Base-by-base conservation (phyloP, 2,329 filamentous ascomycete species). In the Zasmidium cellare region DNA sequence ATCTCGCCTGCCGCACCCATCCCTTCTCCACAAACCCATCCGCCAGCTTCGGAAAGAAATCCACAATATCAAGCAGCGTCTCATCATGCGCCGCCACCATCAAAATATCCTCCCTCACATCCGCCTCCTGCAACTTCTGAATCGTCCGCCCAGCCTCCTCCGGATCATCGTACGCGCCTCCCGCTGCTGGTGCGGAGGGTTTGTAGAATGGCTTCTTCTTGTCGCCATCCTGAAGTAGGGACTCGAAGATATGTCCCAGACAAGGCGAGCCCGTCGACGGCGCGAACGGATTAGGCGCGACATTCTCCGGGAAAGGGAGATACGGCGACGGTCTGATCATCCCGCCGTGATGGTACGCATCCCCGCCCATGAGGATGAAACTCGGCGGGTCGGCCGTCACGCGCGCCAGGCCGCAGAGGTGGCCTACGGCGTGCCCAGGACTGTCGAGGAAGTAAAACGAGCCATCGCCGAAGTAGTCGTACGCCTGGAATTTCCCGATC, bases 401-500 rank as follows among this genome's bases (percentile, higher is more conserved):
- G 3, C 80, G 72, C 0, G 78, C 81, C 0, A 84, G 71, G 2
- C 71, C 81, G 57, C 74, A 76, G 18, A 82, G 68, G 62, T 82
- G 80, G 1, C 79, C 80, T 2, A 79, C 67, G 0, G 79, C 74
- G 64, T 84, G 81, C 1, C 83, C 82, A 0, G 81, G 81, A 1
- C 76, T 75, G 61, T 81, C 71, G 28, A 85, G 71, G 3, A 85
- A 72, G 65, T 83, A 84, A 60, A 85, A 81, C 20, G 73, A 78
- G 0, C 82, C 82, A 63, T 85, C 82, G 2, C 77, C 76, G 57
- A 83, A 85, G 64, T 77, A 84, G 65, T 85, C 82, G 24, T 72
- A 65, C 3, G 79, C 79, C 14, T 70, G 58, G 63, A 80, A 80
- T 7, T 70, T 63, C 2, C 77, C 79, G 19, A 81, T 75, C n/a